These are phyloP conservation scores for Platanus orientalis DNA, from an alignment of 164 flowering plant genomes.

Conservation along the genomic window DNA sequence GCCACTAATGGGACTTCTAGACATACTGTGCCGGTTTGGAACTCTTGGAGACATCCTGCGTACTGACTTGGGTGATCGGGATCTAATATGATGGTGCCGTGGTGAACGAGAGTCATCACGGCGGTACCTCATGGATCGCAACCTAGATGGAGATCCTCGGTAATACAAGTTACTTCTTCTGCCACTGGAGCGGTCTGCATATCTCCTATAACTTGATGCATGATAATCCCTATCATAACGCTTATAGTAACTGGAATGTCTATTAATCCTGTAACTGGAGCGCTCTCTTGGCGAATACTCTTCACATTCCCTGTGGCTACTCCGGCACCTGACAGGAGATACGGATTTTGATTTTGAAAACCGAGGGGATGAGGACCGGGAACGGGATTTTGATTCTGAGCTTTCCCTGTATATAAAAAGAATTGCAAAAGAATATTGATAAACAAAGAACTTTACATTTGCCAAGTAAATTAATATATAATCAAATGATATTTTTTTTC, in stretches of 20 bases:
- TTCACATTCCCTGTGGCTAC: constrained; percentile 8
- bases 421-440: too few species aligned
- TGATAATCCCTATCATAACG: constrained; percentile 7
- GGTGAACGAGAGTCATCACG: constrained; percentile 11
- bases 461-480: background rate
- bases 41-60: constrained; percentile 1
- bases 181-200: constrained; percentile 5
- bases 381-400: constrained; percentile 11
- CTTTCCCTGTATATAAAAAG: constrained; percentile 16
- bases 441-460: background rate
- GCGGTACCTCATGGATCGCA: background rate
- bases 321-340: constrained; percentile 14
- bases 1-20: constrained; percentile 11
- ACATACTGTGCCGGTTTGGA: constrained; percentile 4
- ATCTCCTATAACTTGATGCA: constrained; percentile 16
- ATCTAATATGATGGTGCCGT: constrained; percentile 8
- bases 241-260: constrained; percentile 3
- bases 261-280: constrained; percentile 2
- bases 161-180: constrained; percentile 10
- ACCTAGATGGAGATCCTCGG: constrained; percentile 10
- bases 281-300: constrained; percentile 13
- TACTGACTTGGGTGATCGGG: constrained; percentile 12
- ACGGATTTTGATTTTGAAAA: constrained; percentile 17
- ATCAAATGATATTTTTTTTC: too few species aligned
- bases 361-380: constrained; percentile 7